Evolutionary conservation across 2,329 filamentous ascomycete species (phyloP), one percentile per base, ranked within the genome.

Genomic region (Verticillium longisporum): DNA sequence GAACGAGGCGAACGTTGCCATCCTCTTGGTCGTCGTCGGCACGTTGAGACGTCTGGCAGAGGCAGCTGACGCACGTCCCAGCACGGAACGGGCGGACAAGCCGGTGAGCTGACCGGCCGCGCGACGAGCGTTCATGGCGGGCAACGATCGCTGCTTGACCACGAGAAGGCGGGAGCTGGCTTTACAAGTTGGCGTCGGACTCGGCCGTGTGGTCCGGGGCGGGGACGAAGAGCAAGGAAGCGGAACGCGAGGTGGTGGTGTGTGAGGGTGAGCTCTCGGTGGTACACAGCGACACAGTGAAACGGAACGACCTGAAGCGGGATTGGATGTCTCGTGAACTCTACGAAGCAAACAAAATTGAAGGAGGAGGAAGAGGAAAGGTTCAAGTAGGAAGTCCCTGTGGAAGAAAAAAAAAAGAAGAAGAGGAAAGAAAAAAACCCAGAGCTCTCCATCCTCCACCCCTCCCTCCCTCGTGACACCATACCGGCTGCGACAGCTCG

Each of bases 1-100:
- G 84, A 97, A 98, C 63, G 86, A 83, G 57, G 92, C 93, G 65
- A 96, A 81, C 7, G 87, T 89, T 61, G 87, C 77, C 68, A 70
- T 68, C 58, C 71, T 77, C 53, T 65, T 60, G 33, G 61, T 64
- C 7, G 70, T 73, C 36, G 70, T 72, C 54, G 71, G 68, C 53
- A 74, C 5, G n/a, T n/a, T 32, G 54, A 55, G 26, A 5, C 54
- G 54, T 55, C 54, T 55, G 26, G 54, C 33, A 13, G 54, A 55
- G 31, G 45, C 7, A 18, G 21, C n/a, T 10, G 45, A 50, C n/a
- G 45, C 45, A 50, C 18, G 45, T 50, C 45, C 18, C 15, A 50
- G 45, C 15, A 50, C 45, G n/a, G 45, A 50, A 18, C 45, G 45
- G 18, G 45, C 21, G 45, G 45, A 50, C 15, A 50, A 7, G 45